Percentiles rank a stretch among this genome's conserved stretches.
Conservation (phyloP, 78 protist species). For the Dictyostelium capitatum region DNA sequence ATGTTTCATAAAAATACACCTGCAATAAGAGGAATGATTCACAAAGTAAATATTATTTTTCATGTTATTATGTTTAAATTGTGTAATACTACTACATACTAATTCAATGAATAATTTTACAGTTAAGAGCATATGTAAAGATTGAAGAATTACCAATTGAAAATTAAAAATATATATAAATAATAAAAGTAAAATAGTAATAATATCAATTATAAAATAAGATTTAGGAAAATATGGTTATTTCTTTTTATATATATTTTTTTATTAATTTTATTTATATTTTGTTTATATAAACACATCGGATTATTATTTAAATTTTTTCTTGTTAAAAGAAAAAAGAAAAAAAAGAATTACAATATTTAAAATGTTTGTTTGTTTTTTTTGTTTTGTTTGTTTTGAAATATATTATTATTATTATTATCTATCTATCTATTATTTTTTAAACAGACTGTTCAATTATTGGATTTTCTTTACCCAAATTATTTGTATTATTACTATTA, state of each 20-base stretch:
- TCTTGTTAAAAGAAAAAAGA: neutral
- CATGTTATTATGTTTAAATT: neutral
- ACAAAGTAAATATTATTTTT: conserved; percentile 25
- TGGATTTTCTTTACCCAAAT: neutral
- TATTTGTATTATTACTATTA: neutral
- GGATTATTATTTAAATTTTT: neutral
- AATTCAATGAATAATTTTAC: neutral
- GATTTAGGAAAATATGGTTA: neutral
- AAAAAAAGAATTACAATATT: neutral
- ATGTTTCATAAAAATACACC: conserved; percentile 70
- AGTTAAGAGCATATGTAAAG: conserved; percentile 6
- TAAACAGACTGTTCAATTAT: neutral
- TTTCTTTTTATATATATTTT: neutral
- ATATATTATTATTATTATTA: neutral
- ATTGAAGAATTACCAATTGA: conserved; percentile 29
- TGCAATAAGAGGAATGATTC: conserved; percentile 78
- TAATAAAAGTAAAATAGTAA: neutral
- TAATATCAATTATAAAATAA: too few species aligned
- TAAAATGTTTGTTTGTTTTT: neutral
- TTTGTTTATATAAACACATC: neutral
- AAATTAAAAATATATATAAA: neutral
- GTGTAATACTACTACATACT: neutral
- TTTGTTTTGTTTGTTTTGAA: neutral
- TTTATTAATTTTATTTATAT: neutral
- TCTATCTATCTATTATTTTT: neutral